phyloP scores from a whole-genome alignment of 148 eudicot species.

The Fagopyrum tataricum region DNA sequence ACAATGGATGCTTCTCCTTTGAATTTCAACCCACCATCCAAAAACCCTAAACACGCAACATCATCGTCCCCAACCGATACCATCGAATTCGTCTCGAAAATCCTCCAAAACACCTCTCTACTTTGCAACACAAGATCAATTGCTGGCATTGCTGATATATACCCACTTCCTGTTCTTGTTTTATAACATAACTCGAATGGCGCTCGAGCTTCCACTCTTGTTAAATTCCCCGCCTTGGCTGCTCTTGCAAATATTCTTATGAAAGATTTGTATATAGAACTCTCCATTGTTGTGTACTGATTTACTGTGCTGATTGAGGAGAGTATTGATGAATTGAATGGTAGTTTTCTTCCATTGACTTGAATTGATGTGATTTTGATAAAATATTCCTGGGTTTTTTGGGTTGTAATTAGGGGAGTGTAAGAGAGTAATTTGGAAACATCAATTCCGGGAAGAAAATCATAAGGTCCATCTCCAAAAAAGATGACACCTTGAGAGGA shows the following conservation, averaged over 20 bases:
- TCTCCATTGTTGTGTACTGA: constrained; percentile 37
- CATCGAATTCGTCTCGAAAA: constrained; percentile 43
- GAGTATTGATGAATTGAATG: constrained; percentile 27
- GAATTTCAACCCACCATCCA: constrained; percentile 37
- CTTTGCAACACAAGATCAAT: constrained; percentile 37
- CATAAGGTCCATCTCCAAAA: constrained; percentile 40
- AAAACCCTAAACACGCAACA: constrained; percentile 32
- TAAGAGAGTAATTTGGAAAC: constrained; percentile 28
- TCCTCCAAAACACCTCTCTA: constrained; percentile 30
- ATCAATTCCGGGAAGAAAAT: constrained; percentile 28
- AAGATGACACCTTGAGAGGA: constrained; percentile 22
- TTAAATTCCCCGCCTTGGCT: not conserved
- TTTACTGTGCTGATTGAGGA: constrained; percentile 41
- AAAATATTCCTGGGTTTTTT: constrained; percentile 23
- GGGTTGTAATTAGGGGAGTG: constrained; percentile 38
- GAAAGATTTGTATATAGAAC: constrained; percentile 29
- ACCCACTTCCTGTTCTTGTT: constrained; percentile 8
- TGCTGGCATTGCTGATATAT: constrained; percentile 31
- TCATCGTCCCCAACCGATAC: constrained; percentile 21
- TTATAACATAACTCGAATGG: constrained; percentile 37
- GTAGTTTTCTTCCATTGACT: constrained; percentile 20
- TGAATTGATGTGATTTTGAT: constrained; percentile 29
- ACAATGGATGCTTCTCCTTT: constrained; percentile 31
- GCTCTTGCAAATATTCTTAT: constrained; percentile 15
- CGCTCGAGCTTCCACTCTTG: constrained; percentile 18